Conservation (phyloP, 345 rosid genomes). For the Populus ilicifolia region DNA sequence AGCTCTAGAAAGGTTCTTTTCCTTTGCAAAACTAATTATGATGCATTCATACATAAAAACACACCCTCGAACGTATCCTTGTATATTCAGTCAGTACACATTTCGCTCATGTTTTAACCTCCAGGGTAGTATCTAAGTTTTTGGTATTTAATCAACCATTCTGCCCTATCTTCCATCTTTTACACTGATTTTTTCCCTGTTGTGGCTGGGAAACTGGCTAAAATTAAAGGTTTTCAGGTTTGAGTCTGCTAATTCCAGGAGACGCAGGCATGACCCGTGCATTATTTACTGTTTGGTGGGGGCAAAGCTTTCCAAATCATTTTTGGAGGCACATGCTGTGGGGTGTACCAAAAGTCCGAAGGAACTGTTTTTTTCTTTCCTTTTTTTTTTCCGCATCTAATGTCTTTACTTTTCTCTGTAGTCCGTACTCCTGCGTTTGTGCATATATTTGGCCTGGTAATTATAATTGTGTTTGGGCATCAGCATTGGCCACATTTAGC, state of each 20-base stretch:
- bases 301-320: slow-evolving; percentile 7
- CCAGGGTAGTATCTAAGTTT: neutral
- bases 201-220: slow-evolving; percentile 12
- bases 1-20: neutral
- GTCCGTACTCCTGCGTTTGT: slow-evolving; percentile 15
- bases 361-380: neutral
- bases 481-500: neutral
- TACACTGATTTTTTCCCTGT: neutral
- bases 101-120: neutral
- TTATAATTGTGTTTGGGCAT: slow-evolving; percentile 12
- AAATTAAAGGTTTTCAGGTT: slow-evolving; percentile 7
- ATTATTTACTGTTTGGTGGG: neutral
- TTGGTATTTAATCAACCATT: neutral
- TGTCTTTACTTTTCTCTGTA: slow-evolving; percentile 4
- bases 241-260: neutral
- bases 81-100: neutral
- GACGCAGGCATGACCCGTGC: slow-evolving; percentile 1
- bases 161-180: neutral
- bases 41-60: neutral
- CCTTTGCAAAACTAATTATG: neutral
- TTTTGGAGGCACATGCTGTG: neutral
- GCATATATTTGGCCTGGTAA: slow-evolving; percentile 23
- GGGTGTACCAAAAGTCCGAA: slow-evolving; percentile 5
- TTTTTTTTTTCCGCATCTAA: neutral
- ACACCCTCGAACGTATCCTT: neutral